These are phyloP conservation scores for Talaromyces sp. DNA, from an alignment of 2,329 filamentous ascomycete genomes.

Conservation along the genomic window DNA sequence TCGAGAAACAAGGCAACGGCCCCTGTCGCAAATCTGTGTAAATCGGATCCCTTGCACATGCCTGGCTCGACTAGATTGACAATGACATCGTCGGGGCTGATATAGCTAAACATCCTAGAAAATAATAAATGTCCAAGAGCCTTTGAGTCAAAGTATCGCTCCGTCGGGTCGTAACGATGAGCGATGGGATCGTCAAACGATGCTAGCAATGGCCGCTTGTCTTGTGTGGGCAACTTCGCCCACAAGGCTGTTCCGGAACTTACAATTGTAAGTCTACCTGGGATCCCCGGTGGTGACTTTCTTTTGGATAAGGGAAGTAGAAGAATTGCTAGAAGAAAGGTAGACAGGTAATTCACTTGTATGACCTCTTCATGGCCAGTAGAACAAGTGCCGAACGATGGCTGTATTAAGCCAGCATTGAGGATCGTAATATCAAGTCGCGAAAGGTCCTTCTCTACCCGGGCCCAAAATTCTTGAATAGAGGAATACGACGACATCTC, in stretches of 20 bases:
- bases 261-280: conserved; percentile 17
- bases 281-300: conserved; percentile 3
- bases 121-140: conserved; percentile 27
- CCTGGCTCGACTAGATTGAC: conserved; percentile 47
- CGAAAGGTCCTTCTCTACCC: conserved; percentile 26
- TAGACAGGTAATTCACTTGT: conserved; percentile 28
- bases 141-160: conserved; percentile 4
- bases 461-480: conserved; percentile 21
- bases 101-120: conserved; percentile 31
- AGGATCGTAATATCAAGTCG: conserved; percentile 38
- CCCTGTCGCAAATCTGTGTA: conserved; percentile 31
- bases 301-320: conserved; percentile 16
- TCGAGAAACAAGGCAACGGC: conserved; percentile 7
- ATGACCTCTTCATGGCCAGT: conserved; percentile 34
- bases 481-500: conserved; percentile 25
- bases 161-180: background rate
- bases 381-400: conserved; percentile 13
- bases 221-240: conserved; percentile 14
- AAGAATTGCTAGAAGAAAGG: conserved; percentile 16
- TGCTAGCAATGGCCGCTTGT: conserved; percentile 21
- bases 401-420: conserved; percentile 1
- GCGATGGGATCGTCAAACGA: conserved; percentile 12
- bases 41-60: conserved; percentile 36
- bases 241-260: conserved; percentile 15
- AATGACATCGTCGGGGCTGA: conserved; percentile 36